Base-by-base conservation (phyloP, 345 rosid genomes). In the Linum trigynum region DNA sequence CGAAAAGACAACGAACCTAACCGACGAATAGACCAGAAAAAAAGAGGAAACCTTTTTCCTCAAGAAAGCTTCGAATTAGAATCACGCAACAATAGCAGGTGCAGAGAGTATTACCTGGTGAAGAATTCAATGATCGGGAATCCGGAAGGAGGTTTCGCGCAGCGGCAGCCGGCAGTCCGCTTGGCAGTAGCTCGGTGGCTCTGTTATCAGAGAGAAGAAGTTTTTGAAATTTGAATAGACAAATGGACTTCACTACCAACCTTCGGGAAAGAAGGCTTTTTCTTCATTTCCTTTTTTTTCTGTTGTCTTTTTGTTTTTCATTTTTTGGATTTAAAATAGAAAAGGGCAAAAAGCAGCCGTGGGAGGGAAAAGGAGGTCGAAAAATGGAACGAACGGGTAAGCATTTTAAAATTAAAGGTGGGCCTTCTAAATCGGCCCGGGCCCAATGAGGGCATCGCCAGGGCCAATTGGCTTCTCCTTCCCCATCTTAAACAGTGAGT, bases 1-100 rank as follows among this genome's bases (percentile, higher is more conserved):
- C 39, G 62, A 36, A 59, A 59, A 59, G 62, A 59, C 62, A 59
- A 6, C 14, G 3, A 59, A 35, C 62, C 62, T 59, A 59, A 59
- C 62, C 9, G 15, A 59, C 38, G 16, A 57, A 5, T 6, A 23
- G 4, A 36, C 3, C 10, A 57, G 16, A 57, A 57, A 57, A 57
- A 16, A 16, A 57, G 38, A 16, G n/a, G 59, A 5, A 9, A 57
- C 32, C 6, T 16, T 57, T 57, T 48, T 48, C 53, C 53, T 23
- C 53, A 15, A 48, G 53, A 48, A 9, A 15, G 53, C 3, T 48
- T 48, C 14, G 2, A 2, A 48, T 48, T 15, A 15, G 14, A 48
- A 48, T 48, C 14, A 48, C 2, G 9, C 14, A 15, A 9, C 14
- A 9, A 48, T 9, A 48, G 53, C 14, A 0, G 12, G 14, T 3